A percentile compares a stretch with the other conserved stretches of the same genome.
phyloP scores from a whole-genome alignment of 805 yeast species.

The Tetrapisispora iriomotensis region DNA sequence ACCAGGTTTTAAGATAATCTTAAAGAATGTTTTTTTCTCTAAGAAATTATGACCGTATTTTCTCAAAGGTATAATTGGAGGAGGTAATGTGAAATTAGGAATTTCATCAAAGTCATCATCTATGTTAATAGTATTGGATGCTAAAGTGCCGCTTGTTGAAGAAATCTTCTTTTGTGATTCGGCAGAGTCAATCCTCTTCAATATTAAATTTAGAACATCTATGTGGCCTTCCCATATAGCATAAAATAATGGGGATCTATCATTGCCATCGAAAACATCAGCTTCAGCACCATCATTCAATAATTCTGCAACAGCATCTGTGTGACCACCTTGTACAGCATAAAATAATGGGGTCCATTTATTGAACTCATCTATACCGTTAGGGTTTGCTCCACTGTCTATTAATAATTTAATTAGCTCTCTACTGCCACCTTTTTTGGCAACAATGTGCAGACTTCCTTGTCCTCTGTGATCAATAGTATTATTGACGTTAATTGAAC shows the following conservation, averaged over 20 bases:
- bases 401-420: conserved; percentile 59
- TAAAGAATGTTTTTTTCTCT: conserved; percentile 80
- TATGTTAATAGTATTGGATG: conserved; percentile 14
- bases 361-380: conserved; percentile 73
- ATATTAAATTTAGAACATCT: conserved; percentile 59
- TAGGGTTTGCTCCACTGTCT: conserved; percentile 64
- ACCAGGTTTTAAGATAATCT: conserved; percentile 52
- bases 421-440: conserved; percentile 66
- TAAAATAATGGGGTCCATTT: conserved; percentile 93
- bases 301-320: conserved; percentile 56
- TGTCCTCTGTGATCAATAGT: conserved; percentile 75
- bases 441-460: conserved; percentile 78
- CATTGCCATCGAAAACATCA: conserved; percentile 63
- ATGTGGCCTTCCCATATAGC: conserved; percentile 94
- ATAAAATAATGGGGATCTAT: conserved; percentile 71
- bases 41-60: conserved; percentile 93
- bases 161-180: not conserved
- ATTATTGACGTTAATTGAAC: conserved; percentile 2
- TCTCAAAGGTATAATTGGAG: conserved; percentile 88
- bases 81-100: conserved; percentile 87
- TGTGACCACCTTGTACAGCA: conserved; percentile 79
- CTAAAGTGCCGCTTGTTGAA: conserved; percentile 3
- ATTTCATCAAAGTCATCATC: conserved; percentile 44
- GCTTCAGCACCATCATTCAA: conserved; percentile 66
- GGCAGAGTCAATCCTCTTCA: not conserved